Conservation (phyloP, 306 rosid species). For the Cicer chorassanicum region DNA sequence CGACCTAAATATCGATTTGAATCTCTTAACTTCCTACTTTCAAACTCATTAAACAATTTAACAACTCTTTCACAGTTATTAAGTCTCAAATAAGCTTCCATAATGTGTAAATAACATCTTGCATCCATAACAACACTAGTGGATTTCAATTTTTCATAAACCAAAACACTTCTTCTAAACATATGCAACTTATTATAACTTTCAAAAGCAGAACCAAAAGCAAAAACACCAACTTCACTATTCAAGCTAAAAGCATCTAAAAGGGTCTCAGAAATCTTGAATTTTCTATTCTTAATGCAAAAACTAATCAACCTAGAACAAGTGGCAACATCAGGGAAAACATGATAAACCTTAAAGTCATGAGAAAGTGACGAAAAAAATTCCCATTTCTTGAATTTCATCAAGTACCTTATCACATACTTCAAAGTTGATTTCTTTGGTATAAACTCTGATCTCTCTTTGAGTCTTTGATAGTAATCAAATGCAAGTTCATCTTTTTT, state of each 20-base stretch:
- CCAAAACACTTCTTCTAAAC: constrained; percentile 58
- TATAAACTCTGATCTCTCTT: constrained; percentile 58
- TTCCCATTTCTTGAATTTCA: constrained; percentile 63
- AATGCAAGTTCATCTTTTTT: constrained; percentile 53
- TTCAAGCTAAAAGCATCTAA: constrained; percentile 51
- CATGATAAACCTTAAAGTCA: constrained; percentile 59
- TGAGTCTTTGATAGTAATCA: constrained; percentile 62
- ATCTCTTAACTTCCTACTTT: constrained; percentile 40
- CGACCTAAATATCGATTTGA: constrained; percentile 44
- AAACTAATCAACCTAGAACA: constrained; percentile 60
- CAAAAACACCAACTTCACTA: constrained; percentile 47
- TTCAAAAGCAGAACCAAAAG: constrained; percentile 61
- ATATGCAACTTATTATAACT: constrained; percentile 76
- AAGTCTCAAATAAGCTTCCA: constrained; percentile 64
- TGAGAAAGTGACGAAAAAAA: constrained; percentile 48
- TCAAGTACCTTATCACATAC: constrained; percentile 65
- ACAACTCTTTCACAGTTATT: constrained; percentile 55
- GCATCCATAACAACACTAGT: constrained; percentile 46
- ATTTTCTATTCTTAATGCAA: constrained; percentile 65
- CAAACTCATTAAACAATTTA: constrained; percentile 56
- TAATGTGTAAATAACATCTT: constrained; percentile 54
- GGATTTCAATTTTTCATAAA: constrained; percentile 53
- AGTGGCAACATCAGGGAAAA: constrained; percentile 60
- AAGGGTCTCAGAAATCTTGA: constrained; percentile 55
- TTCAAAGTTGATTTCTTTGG: constrained; percentile 58